A percentile compares a stretch with the other conserved stretches of the same genome.
phyloP scores from a whole-genome alignment of 2,329 filamentous ascomycete genomes.

The Epichloe sp. region DNA sequence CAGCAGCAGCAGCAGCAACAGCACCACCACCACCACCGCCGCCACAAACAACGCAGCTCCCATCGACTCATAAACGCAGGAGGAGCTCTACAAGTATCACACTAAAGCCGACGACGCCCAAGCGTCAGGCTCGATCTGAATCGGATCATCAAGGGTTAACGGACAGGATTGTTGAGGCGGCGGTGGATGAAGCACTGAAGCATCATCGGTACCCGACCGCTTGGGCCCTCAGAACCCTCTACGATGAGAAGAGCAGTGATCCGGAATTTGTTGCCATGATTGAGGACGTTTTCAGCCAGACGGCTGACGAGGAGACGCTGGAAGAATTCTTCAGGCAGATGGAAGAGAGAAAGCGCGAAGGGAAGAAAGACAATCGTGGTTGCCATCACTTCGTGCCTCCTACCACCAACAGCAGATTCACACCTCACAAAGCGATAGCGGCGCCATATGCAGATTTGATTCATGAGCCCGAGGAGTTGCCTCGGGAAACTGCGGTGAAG shows the following conservation, averaged over 20 bases:
- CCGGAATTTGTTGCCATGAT: constrained; percentile 41
- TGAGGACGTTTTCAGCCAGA: constrained; percentile 44
- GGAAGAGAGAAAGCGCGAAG: constrained; percentile 42
- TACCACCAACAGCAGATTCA: constrained; percentile 27
- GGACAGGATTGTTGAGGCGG: constrained; percentile 40
- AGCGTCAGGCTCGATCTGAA: constrained; percentile 10
- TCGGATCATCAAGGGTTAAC: constrained; percentile 29
- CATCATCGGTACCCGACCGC: constrained; percentile 48
- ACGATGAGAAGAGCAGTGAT: constrained; percentile 42
- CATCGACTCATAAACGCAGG: constrained; percentile 1
- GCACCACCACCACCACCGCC: constrained; percentile 3
- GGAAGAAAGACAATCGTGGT: constrained; percentile 37
- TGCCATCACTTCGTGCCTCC: constrained; percentile 41
- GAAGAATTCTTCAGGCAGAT: constrained; percentile 38
- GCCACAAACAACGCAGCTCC: not conserved
- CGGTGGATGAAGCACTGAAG: constrained; percentile 45
- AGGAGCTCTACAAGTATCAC: constrained; percentile 5
- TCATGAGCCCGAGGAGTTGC: constrained; percentile 9
- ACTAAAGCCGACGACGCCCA: constrained; percentile 8
- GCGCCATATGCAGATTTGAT: constrained; percentile 38
- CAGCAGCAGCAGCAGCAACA: not conserved
- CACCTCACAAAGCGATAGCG: constrained; percentile 31
- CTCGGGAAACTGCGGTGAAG: constrained; percentile 6
- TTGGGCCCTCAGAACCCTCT: constrained; percentile 46
- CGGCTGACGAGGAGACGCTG: constrained; percentile 38